These are phyloP conservation scores for Carex pumila DNA, from an alignment of 176 grass and related monocot species.

Conservation along the genomic window DNA sequence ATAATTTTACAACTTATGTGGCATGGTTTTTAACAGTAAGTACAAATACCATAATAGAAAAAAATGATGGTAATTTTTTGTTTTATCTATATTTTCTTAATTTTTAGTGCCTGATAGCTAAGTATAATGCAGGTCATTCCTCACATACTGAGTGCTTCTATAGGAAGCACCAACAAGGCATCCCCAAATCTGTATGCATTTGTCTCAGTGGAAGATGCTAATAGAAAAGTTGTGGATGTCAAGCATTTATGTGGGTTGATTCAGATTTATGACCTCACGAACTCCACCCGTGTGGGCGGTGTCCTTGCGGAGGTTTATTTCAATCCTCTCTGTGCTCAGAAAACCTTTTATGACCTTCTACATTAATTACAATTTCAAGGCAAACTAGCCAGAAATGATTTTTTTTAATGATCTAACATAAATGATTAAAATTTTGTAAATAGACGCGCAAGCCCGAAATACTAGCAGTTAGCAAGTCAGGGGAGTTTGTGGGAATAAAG, in stretches of 20 bases:
- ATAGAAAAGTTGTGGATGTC: constrained; percentile 21
- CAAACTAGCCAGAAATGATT: not conserved
- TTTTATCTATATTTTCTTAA: not conserved
- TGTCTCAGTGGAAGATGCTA: constrained; percentile 59
- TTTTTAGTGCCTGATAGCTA: not conserved
- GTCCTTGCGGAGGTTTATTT: constrained; percentile 54
- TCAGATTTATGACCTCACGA: constrained; percentile 56
- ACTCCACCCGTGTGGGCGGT: constrained; percentile 31
- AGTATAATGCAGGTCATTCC: constrained; percentile 49
- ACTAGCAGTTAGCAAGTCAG: constrained; percentile 41
- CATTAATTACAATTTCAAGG: not conserved
- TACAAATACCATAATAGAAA: not conserved
- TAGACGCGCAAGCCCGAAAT: constrained; percentile 64
- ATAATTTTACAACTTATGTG: not conserved
- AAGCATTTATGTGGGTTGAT: constrained; percentile 44
- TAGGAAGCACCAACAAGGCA: constrained; percentile 31
- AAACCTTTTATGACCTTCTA: not conserved
- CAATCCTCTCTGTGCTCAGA: not conserved
- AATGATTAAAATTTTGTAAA: not conserved
- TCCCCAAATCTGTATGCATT: constrained; percentile 47
- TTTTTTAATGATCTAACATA: not conserved
- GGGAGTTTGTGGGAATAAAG: constrained; percentile 66
- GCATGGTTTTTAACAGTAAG: not conserved
- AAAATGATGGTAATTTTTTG: not conserved
- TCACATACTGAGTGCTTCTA: constrained; percentile 31